Evolutionary conservation across 75 land plant species (phyloP).

Genomic region (Gnetum montanum): DNA sequence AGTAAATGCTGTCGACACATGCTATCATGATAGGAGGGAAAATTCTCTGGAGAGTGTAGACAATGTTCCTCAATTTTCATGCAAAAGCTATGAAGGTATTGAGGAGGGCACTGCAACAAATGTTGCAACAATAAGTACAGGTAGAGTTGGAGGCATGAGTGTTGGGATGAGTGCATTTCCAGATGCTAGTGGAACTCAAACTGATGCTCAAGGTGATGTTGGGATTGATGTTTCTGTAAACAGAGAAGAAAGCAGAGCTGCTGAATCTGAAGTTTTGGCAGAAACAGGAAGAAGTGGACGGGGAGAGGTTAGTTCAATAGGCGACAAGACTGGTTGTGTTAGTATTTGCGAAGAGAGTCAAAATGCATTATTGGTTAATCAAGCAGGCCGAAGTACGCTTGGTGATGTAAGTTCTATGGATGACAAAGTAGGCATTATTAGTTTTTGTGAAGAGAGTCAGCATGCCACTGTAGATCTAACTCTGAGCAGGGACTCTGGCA

Average conservation of each 20-base stretch:
- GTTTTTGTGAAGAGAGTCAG: slow-evolving; percentile 9
- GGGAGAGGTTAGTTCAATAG: slow-evolving; percentile 5
- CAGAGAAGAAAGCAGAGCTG: slow-evolving; percentile 27
- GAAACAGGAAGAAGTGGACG: slow-evolving; percentile 10
- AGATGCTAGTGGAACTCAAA: slow-evolving; percentile 7
- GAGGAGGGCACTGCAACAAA: slow-evolving; percentile 17
- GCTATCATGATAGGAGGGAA: slow-evolving; percentile 17
- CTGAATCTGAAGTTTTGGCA: slow-evolving; percentile 19
- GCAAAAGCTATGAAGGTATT: slow-evolving; percentile 9
- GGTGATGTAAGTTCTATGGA: slow-evolving; percentile 4
- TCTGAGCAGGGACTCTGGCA: slow-evolving; percentile 1
- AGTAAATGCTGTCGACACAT: slow-evolving; percentile 42
- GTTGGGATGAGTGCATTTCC: slow-evolving; percentile 16
- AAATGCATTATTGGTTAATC: slow-evolving; percentile 6
- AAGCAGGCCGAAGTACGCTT: slow-evolving; percentile 3
- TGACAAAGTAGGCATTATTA: background rate
- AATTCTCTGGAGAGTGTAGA: slow-evolving; percentile 49
- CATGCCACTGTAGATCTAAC: background rate
- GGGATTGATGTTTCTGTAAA: slow-evolving; percentile 15
- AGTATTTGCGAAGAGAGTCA: slow-evolving; percentile 9
- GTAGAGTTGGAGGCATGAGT: slow-evolving; percentile 11
- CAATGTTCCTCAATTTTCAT: slow-evolving; percentile 8
- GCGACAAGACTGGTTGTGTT: background rate
- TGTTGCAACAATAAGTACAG: slow-evolving; percentile 15
- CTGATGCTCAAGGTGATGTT: slow-evolving; percentile 15